phyloP scores from a whole-genome alignment of 2,329 filamentous ascomycete genomes.

The Aspergillus thermomutatus region DNA sequence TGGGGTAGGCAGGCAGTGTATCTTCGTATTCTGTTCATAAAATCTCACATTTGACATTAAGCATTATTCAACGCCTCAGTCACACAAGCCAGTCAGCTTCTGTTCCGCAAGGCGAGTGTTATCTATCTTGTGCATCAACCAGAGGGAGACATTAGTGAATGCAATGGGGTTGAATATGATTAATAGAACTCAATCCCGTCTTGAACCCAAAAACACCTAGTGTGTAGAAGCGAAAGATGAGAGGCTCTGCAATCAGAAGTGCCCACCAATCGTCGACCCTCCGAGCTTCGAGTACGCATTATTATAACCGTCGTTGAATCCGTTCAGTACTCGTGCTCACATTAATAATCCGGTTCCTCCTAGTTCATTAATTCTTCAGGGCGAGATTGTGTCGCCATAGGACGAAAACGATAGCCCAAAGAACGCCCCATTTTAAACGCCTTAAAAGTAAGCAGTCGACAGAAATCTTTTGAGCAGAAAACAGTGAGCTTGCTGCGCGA shows the following conservation, averaged over 20 bases:
- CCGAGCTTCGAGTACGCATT: slow-evolving; percentile 10
- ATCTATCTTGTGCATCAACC: neutral
- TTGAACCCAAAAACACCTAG: slow-evolving; percentile 2
- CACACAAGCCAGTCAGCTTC: neutral
- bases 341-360: slow-evolving; percentile 14
- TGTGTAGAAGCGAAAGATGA: neutral
- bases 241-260: neutral
- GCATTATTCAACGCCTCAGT: slow-evolving; percentile 19
- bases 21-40: slow-evolving; percentile 2
- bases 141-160: slow-evolving; percentile 1
- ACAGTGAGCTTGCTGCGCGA: neutral
- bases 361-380: slow-evolving; percentile 21
- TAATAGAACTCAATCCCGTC: neutral
- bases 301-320: slow-evolving; percentile 5
- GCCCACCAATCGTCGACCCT: slow-evolving; percentile 1
- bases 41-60: slow-evolving; percentile 21
- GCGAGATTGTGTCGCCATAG: slow-evolving; percentile 9
- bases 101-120: neutral
- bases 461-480: neutral
- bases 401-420: slow-evolving; percentile 7
- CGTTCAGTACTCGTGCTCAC: slow-evolving; percentile 15
- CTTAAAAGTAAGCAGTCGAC: slow-evolving; percentile 3
- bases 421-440: slow-evolving; percentile 12
- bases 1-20: no score
- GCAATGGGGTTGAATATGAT: neutral